phyloP scores from a whole-genome alignment of 306 rosid species.

The Hylodesmum podocarpum region DNA sequence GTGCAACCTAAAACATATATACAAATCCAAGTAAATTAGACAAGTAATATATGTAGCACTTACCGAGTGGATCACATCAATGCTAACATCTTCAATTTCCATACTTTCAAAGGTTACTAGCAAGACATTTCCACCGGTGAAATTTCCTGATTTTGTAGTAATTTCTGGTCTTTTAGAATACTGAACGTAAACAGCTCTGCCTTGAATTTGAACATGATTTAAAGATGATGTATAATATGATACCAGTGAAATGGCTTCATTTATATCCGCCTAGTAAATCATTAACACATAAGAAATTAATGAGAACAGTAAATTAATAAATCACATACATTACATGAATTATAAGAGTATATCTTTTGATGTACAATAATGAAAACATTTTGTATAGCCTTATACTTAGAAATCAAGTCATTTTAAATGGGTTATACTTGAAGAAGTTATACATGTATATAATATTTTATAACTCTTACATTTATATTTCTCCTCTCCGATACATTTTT shows the following conservation, averaged over 20 bases:
- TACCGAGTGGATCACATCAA: constrained; percentile 80
- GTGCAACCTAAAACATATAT: constrained; percentile 16
- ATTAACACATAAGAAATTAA: constrained; percentile 8
- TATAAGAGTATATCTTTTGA: no score
- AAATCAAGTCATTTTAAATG: background rate
- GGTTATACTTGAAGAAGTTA: no score
- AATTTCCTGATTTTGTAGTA: constrained; percentile 71
- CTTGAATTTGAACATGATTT: constrained; percentile 73
- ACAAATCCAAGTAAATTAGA: constrained; percentile 4
- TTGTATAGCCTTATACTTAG: no score
- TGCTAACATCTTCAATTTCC: constrained; percentile 87
- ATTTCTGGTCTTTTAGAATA: constrained; percentile 84
- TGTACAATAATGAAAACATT: no score
- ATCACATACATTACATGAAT: background rate
- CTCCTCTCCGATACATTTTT: no score
- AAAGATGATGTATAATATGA: constrained; percentile 84
- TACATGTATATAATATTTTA: no score
- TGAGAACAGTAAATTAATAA: background rate
- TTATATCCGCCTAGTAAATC: constrained; percentile 64
- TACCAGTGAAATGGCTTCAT: constrained; percentile 88
- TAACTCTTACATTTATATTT: no score
- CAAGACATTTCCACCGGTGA: constrained; percentile 82
- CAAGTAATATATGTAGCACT: constrained; percentile 28
- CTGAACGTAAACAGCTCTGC: constrained; percentile 76
- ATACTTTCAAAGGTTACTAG: constrained; percentile 78